A percentile compares a stretch with the other conserved stretches of the same genome.
These are phyloP conservation scores for Colletotrichum sp. DNA, from an alignment of 2,329 filamentous ascomycete genomes.

Conservation along the genomic window DNA sequence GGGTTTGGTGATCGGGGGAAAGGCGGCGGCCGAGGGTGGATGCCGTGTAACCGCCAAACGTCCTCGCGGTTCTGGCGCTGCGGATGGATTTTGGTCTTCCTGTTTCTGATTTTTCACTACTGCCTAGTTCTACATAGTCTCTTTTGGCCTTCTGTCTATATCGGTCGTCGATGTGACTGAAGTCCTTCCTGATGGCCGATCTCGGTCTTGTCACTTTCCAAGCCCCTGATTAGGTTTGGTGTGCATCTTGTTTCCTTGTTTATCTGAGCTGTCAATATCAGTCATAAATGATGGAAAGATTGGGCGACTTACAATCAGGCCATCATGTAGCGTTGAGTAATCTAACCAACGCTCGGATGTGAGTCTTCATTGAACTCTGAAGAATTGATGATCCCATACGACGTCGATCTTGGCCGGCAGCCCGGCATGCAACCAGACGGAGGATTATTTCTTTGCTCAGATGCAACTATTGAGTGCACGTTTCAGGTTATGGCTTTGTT, in stretches of 20 bases:
- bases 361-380: background rate
- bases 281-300: background rate
- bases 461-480: background rate
- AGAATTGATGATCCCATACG: background rate
- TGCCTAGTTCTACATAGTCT: background rate
- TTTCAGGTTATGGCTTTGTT: background rate
- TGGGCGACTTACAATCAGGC: background rate
- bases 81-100: background rate
- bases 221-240: background rate
- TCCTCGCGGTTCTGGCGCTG: background rate
- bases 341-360: background rate
- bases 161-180: background rate
- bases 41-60: background rate
- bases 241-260: background rate
- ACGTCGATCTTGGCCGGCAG: background rate
- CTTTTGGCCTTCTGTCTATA: background rate
- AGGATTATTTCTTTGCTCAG: background rate
- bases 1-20: background rate
- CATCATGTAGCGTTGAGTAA: background rate
- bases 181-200: background rate
- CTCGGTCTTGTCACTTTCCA: background rate
- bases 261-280: background rate
- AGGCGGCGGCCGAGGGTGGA: background rate
- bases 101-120: rapidly evolving
- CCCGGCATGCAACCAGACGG: background rate